Base-by-base conservation (phyloP, 805 yeast species). In the Saccharomycopsis oosterbeekiorum region DNA sequence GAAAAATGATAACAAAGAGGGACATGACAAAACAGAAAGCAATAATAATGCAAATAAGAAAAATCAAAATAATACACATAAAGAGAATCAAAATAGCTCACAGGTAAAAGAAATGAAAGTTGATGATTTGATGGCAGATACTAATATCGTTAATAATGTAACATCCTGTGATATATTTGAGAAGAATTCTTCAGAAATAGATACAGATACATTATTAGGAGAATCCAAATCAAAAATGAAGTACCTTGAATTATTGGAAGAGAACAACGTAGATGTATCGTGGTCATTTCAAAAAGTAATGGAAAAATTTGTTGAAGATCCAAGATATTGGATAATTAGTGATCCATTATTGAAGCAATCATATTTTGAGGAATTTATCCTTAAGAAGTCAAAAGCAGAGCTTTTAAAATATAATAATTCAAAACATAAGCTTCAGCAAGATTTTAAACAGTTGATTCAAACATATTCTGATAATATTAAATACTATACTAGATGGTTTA, bases 251-350 rank as follows among this genome's bases (percentile, higher is more conserved):
- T 75, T 90, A 79, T 73, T 91, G 10, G 70, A 73, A 40, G 82
- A 79, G 1, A 71, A 79, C 43, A 73, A 77, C 8, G 89, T 90
- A 2, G 91, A 86, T 69, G 79, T 87, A 0, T 80, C 86, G 0
- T 88, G 93, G 92, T 79, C 94, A 0, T 89, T 89, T 71, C 82
- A 79, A 57, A 76, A 76, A 61, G 86, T 88, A 0, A 83, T 90
- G 73, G 78, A 81, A 24, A 72, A 73, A 17, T 80, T 86, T 61
- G 78, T 86, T 17, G 69, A 68, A 2, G 84, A 86, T 65, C 81
- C 85, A 1, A 74, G 84, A 15, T 91, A 88, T 68, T 88, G 93
- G 92, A 71, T 76, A 5, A 71, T 89, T 1, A 73, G 76, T 4
- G 88, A 86, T 68, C 79, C 96, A 0, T 67, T 85, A 17, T 74